These are phyloP conservation scores for Penicillium sp. DNA, from an alignment of 2,329 filamentous ascomycete species.

Conservation along the genomic window DNA sequence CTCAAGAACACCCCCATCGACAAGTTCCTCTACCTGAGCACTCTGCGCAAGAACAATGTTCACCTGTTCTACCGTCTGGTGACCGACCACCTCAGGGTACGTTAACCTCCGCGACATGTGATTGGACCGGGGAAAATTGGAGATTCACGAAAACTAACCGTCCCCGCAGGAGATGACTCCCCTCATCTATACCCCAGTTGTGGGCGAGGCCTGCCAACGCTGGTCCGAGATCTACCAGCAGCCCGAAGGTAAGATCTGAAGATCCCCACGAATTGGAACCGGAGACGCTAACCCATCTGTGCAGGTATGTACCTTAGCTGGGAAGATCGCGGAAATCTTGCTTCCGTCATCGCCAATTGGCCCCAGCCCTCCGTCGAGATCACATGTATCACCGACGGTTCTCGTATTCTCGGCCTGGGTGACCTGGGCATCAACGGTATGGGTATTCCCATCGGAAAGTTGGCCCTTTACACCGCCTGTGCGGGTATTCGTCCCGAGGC, in stretches of 20 bases:
- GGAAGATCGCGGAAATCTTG: conserved; percentile 87
- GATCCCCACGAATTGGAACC: conserved; percentile 25
- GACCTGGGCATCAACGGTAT: conserved; percentile 97
- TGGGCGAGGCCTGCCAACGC: conserved; percentile 93
- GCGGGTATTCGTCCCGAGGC: conserved; percentile 85
- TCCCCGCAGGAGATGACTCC: conserved; percentile 48
- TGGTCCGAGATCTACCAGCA: conserved; percentile 96
- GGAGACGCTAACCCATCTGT: conserved; percentile 22
- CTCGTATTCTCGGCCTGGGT: conserved; percentile 85
- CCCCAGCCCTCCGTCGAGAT: conserved; percentile 87
- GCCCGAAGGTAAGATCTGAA: conserved; percentile 68
- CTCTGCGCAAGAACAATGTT: conserved; percentile 54
- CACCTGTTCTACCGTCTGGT: conserved; percentile 56
- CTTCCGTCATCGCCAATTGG: conserved; percentile 90
- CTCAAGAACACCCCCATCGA: conserved; percentile 51
- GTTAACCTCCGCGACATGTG: conserved; percentile 15
- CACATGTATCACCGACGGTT: conserved; percentile 94
- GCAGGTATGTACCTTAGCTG: conserved; percentile 86
- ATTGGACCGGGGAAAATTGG: conserved; percentile 3
- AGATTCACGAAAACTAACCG: conserved; percentile 15
- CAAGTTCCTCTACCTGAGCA: conserved; percentile 54
- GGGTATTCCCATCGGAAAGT: conserved; percentile 96
- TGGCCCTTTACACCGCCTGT: conserved; percentile 91
- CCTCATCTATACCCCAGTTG: conserved; percentile 54
- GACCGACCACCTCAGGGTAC: conserved; percentile 49